Evolutionary conservation across 768 basidiomycete species (phyloP).

Genomic region (Lactarius evosmus): DNA sequence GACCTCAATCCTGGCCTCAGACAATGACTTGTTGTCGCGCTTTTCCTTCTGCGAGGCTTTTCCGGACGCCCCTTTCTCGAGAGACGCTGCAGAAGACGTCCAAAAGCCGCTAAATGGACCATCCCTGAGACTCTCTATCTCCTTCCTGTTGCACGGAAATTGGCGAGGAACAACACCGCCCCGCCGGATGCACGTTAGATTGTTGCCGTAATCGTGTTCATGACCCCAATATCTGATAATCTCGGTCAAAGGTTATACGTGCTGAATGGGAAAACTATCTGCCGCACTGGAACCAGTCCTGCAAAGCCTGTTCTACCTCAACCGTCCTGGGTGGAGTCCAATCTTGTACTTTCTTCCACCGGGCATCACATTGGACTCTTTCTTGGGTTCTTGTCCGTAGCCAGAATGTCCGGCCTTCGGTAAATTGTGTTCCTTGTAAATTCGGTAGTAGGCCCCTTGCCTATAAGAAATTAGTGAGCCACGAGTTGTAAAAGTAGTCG

Average conservation of each 20-base stretch:
- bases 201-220: conserved; percentile 37
- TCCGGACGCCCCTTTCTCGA: not conserved
- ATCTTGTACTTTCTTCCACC: conserved; percentile 12
- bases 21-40: not conserved
- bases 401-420: conserved; percentile 36
- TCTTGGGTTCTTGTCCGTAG: conserved; percentile 26
- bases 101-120: conserved; percentile 23
- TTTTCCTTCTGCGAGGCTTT: not conserved
- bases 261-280: not conserved
- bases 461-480: conserved; percentile 35
- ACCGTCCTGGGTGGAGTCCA: conserved; percentile 18
- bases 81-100: not conserved
- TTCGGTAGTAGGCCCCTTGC: conserved; percentile 46
- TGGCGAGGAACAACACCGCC: conserved; percentile 39
- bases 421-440: conserved; percentile 41
- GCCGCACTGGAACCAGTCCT: conserved; percentile 13
- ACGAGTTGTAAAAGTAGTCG: not conserved
- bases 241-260: conserved; percentile 7
- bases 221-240: conserved; percentile 44
- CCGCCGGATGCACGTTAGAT: conserved; percentile 40
- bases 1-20: not conserved
- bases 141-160: conserved; percentile 9
- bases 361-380: conserved; percentile 20
- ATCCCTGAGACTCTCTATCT: conserved; percentile 8
- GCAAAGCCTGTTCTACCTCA: conserved; percentile 20